These are phyloP conservation scores for Murraya koenigii DNA, from an alignment of 345 rosid genomes.

Conservation along the genomic window DNA sequence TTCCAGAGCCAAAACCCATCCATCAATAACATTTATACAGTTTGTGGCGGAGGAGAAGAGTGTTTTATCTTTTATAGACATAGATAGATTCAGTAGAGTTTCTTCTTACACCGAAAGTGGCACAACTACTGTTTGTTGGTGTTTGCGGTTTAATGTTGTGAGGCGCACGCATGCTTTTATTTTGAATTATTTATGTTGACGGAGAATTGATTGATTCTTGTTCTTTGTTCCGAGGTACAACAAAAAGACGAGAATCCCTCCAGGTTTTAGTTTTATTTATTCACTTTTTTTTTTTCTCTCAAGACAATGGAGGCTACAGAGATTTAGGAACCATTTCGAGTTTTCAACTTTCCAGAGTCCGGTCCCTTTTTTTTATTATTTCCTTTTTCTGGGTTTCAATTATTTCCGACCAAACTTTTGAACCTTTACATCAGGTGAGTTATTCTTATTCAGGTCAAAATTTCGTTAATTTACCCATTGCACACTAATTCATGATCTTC, in stretches of 20 bases:
- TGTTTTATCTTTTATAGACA: too few relatives aligned
- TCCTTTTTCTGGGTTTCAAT: not conserved
- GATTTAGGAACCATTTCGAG: constrained; percentile 27
- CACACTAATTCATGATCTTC: not conserved
- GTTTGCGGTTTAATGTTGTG: constrained; percentile 16
- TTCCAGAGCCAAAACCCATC: too few relatives aligned
- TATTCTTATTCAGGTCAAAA: not conserved
- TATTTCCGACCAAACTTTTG: too few relatives aligned
- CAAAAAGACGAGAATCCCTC: constrained; percentile 3
- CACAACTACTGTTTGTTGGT: constrained; percentile 14
- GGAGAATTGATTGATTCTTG: constrained; percentile 23
- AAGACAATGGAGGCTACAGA: constrained; percentile 42
- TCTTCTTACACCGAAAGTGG: constrained; percentile 8
- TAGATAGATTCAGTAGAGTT: not conserved
- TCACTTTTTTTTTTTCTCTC: constrained; percentile 9
- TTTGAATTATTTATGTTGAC: not conserved
- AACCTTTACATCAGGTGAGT: constrained; percentile 21
- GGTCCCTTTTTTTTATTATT: not conserved
- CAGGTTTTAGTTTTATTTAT: not conserved
- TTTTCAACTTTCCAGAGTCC: constrained; percentile 19
- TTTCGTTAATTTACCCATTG: not conserved
- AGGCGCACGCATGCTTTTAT: constrained; percentile 8
- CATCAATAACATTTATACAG: too few relatives aligned
- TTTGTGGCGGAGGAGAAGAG: too few relatives aligned
- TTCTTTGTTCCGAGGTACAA: constrained; percentile 6